Base-by-base conservation (phyloP, 805 yeast species). In the Maudiozyma bulderi region DNA sequence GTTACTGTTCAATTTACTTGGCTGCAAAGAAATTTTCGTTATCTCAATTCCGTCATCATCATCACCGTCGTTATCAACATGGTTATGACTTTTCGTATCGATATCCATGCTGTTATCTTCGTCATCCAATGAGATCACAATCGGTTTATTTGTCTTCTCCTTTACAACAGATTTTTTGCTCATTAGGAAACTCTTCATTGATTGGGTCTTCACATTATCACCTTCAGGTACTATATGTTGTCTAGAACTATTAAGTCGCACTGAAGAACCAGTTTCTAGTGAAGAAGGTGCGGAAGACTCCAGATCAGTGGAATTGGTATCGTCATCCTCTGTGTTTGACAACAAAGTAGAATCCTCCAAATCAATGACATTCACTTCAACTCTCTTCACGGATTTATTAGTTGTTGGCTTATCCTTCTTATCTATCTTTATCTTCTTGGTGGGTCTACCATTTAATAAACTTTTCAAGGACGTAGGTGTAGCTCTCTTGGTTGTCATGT, bases 161-260 rank as follows among this genome's bases (percentile, higher is more conserved):
- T 47, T 32, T 11, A 33, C 44, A 31, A 48, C 47, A 10, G 48
- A 34, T 34, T 46, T 45, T 28, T 50, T 49, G 35, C 38, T 47
- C 60, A 55, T 54, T 11, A 59, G 45, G 20, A 59, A 56, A 43
- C 50, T 52, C 33, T 55, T 54, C 8, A 57, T 54, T 8, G 61
- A 55, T 44, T 43, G 51, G 14, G 45, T 44, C 6, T 48, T 48
- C 2, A 47, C 50, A 6, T 47, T 47, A 4, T 46, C 34, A 3
- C 48, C 52, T 11, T 43, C 41, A 7, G 58, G 57, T 6, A 38
- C 13, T 10, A 53, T 47, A 29, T 50, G 52, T 10, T 30, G 35
- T 33, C 31, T 45, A 8, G 29, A 3, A 35, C 15, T 35, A 35
- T 35, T 35, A 7, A 35, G n/a, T 34, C 31, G 15, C 6, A 35